Conservation (phyloP, 1,284 basidiomycete species). For the Pseudozyma hubeiensis region DNA sequence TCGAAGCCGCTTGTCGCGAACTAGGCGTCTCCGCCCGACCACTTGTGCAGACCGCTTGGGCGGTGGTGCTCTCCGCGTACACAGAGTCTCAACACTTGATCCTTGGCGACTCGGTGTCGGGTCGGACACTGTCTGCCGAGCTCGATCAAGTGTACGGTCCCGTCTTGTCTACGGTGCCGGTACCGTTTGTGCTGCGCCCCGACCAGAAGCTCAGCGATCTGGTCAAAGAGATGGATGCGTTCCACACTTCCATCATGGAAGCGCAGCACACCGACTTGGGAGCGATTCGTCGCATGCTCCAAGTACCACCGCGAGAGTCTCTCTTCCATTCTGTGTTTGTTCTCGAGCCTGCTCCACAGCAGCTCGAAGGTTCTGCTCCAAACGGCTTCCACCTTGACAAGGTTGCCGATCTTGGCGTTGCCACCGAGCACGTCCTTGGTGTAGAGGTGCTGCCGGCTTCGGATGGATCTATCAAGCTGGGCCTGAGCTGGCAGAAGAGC, state of each 20-base stretch:
- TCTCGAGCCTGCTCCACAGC: slow-evolving; percentile 50
- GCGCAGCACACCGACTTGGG: slow-evolving; percentile 52
- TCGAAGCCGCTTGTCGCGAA: slow-evolving; percentile 45
- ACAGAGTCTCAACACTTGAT: slow-evolving; percentile 59
- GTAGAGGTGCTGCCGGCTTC: slow-evolving; percentile 53
- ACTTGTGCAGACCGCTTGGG: slow-evolving; percentile 68
- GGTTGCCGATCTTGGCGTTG: slow-evolving; percentile 53
- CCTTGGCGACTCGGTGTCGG: slow-evolving; percentile 64
- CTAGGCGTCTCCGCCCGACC: slow-evolving; percentile 65
- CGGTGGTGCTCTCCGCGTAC: slow-evolving; percentile 60
- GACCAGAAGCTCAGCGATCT: slow-evolving; percentile 29
- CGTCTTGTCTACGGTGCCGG: slow-evolving; percentile 63
- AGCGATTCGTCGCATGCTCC: slow-evolving; percentile 60
- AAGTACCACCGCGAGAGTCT: slow-evolving; percentile 48
- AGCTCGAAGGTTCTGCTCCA: neutral
- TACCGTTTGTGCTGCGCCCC: slow-evolving; percentile 45
- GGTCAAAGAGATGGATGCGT: slow-evolving; percentile 42
- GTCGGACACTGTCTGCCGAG: slow-evolving; percentile 43
- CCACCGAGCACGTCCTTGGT: slow-evolving; percentile 63
- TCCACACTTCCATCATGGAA: slow-evolving; percentile 49
- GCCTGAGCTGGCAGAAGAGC: slow-evolving; percentile 45
- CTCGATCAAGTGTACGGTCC: slow-evolving; percentile 59
- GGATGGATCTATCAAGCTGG: slow-evolving; percentile 44
- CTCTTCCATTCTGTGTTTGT: slow-evolving; percentile 67
- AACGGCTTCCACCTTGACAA: slow-evolving; percentile 25